These are phyloP conservation scores for Apiospora aurea DNA, from an alignment of 2,329 filamentous ascomycete species.

Conservation along the genomic window DNA sequence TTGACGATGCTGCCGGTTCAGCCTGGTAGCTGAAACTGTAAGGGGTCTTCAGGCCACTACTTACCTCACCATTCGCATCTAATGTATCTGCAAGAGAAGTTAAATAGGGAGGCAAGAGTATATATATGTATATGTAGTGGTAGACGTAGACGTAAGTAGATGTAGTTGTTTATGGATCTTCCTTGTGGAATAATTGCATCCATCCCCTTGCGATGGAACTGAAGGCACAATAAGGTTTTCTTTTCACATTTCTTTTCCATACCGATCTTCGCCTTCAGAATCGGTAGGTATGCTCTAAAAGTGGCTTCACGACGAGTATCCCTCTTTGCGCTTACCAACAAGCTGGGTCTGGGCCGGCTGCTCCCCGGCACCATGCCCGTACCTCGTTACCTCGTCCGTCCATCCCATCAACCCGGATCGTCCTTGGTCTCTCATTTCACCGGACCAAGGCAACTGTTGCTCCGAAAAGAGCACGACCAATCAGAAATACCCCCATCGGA, in stretches of 20 bases:
- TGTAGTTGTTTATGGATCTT: background rate
- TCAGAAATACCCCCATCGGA: background rate
- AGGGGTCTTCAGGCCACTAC: background rate
- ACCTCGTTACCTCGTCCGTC: background rate
- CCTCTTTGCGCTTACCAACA: slow-evolving; percentile 7
- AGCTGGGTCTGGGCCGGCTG: background rate
- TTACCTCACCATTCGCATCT: background rate
- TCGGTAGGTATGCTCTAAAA: background rate
- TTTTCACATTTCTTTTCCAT: background rate
- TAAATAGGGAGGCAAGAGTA: background rate
- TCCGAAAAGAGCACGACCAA: background rate
- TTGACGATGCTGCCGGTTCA: background rate
- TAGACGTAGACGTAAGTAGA: background rate
- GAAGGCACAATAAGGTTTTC: slow-evolving; percentile 20
- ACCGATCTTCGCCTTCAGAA: background rate
- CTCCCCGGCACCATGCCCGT: background rate
- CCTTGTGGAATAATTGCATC: background rate
- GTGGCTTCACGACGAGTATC: slow-evolving; percentile 1
- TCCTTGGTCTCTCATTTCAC: background rate
- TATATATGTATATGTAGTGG: background rate
- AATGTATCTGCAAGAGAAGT: background rate
- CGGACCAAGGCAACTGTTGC: background rate
- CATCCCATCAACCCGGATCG: background rate
- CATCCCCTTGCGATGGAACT: background rate
- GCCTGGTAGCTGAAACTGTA: background rate